Evolutionary conservation across 768 basidiomycete genomes (phyloP).

Genomic region (Chlorophyllum brunneum): DNA sequence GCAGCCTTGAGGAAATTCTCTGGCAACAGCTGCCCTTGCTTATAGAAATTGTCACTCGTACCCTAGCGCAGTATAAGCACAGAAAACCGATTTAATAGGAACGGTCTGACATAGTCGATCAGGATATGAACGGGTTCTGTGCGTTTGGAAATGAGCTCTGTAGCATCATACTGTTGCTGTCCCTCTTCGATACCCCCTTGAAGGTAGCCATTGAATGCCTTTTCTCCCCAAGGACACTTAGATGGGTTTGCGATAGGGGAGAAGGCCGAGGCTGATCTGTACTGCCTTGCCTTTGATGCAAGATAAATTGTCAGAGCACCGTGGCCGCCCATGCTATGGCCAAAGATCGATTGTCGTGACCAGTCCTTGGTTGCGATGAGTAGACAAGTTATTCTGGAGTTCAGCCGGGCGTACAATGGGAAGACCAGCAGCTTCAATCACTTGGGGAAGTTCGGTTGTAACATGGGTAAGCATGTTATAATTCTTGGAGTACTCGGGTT

Average conservation of each 20-base stretch:
- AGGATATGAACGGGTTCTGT: constrained; percentile 72
- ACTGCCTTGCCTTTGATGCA: constrained; percentile 63
- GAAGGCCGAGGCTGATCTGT: constrained; percentile 88
- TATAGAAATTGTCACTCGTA: constrained; percentile 77
- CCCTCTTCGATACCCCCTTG: constrained; percentile 76
- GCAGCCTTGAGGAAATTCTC: constrained; percentile 84
- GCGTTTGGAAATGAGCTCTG: constrained; percentile 65
- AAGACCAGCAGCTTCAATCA: constrained; percentile 67
- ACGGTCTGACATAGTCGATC: constrained; percentile 71
- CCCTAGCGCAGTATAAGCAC: constrained; percentile 43
- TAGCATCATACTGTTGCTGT: constrained; percentile 73
- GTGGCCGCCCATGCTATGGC: constrained; percentile 98
- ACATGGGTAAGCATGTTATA: constrained; percentile 91
- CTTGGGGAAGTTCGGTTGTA: constrained; percentile 77
- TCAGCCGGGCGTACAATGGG: constrained; percentile 59
- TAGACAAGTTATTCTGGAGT: neutral
- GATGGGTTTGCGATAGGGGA: constrained; percentile 84
- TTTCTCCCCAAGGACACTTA: constrained; percentile 86
- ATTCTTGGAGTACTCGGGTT: constrained; percentile 62
- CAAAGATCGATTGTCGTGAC: constrained; percentile 81
- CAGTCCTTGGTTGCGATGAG: constrained; percentile 54
- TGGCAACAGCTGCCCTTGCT: constrained; percentile 84
- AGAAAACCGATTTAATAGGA: neutral
- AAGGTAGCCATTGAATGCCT: constrained; percentile 87
- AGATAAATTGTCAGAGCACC: constrained; percentile 92